Base-by-base conservation (phyloP, 148 eudicot species). In the Nepenthes mirabilis region DNA sequence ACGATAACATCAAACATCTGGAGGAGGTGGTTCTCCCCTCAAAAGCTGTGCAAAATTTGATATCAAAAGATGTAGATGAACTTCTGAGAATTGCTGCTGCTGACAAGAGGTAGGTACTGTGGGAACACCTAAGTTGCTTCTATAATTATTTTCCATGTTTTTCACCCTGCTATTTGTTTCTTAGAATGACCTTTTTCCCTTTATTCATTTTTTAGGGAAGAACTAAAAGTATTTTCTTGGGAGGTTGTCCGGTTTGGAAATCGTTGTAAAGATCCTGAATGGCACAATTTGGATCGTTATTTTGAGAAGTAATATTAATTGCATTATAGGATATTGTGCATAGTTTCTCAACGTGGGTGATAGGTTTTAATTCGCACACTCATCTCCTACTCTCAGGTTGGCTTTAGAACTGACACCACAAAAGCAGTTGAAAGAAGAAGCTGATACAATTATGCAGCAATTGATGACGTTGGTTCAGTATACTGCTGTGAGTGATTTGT, bases 171-270 rank as follows among this genome's bases (percentile, higher is more conserved):
- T 14, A 11, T 63, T 61, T 56, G 63, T 43, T 60, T 59, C 36
- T 49, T 60, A 23, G 32, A 14, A 47, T 32, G 53, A 48, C 37
- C 37, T 65, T 57, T n/a, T 2, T 7, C 45, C 34, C 47, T 36
- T 2, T 36, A 36, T 36, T 2, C n/a, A 58, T 43, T 36, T 43
- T 36, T 50, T 70, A 83, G 88, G 75, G 75, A 72, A 55, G 88
- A 80, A 69, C 60, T 83, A 50, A 77, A 70, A 72, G 69, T 80
- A 34, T 83, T 83, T 58, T 34, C 80, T 2, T 76, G 74, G 36
- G 88, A 80, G 73, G 78, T 83, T 13, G 61, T 80, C 59, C 88
- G 88, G 54, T 83, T 83, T 65, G 88, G 88, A 58, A 83, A 83
- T 64, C 79, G 80, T 37, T 80, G 88, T 75, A 83, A 83, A 83